A percentile compares a stretch with the other conserved stretches of the same genome.
phyloP scores from a whole-genome alignment of 176 grass and related monocot genomes.

The Neostapfia colusana region DNA sequence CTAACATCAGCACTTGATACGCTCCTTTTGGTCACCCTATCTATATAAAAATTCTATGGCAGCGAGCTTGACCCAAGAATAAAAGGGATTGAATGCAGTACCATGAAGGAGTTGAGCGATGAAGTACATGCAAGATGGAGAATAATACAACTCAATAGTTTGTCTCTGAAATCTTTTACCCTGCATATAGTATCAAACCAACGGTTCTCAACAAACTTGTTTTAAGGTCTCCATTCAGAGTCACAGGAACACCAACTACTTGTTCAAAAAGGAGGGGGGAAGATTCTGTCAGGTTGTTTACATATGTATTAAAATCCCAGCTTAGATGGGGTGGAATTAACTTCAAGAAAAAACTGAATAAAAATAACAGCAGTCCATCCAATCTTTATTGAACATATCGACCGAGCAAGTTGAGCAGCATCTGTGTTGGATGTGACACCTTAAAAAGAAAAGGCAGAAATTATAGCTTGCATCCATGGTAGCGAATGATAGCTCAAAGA shows the following conservation, averaged over 20 bases:
- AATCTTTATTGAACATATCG: conserved; percentile 84
- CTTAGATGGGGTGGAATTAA: background rate
- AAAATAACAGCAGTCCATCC: background rate
- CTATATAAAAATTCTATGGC: no score
- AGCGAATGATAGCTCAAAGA: background rate
- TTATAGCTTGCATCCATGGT: background rate
- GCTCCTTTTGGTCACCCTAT: no score
- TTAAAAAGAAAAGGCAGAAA: conserved; percentile 29
- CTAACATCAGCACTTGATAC: no score
- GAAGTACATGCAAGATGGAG: conserved; percentile 7
- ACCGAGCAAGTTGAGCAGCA: conserved; percentile 83
- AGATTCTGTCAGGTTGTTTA: conserved; percentile 6
- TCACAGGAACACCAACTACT: conserved; percentile 95
- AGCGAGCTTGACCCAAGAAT: background rate
- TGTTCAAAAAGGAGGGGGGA: conserved; percentile 21
- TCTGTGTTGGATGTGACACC: conserved; percentile 93
- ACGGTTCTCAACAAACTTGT: conserved; percentile 94
- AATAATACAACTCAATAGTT: conserved; percentile 16
- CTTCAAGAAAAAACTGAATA: background rate
- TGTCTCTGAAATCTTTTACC: conserved; percentile 42
- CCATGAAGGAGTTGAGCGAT: background rate
- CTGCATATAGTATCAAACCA: conserved; percentile 96
- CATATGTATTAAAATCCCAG: conserved; percentile 15
- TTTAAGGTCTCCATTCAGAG: conserved; percentile 94
- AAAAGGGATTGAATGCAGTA: background rate